phyloP scores from a whole-genome alignment of 73 alveolate genomes.

The Blepharisma stoltei region DNA sequence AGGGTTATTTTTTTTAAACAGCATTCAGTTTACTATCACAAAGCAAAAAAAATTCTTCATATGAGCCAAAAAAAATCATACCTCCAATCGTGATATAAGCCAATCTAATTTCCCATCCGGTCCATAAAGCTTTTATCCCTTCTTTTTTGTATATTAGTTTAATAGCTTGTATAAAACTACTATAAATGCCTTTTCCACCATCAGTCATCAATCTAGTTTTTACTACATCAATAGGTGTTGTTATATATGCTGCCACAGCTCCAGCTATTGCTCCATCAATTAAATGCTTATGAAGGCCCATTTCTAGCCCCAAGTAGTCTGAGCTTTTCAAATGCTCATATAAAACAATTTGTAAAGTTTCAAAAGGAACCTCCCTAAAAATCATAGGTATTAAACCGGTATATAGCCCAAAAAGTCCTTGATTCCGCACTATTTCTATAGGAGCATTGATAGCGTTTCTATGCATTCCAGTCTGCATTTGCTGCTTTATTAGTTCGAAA shows the following conservation, averaged over 20 bases:
- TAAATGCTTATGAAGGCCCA: neutral
- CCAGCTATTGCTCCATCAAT: constrained; percentile 67
- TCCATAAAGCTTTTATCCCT: constrained; percentile 29
- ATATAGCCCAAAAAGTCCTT: constrained; percentile 57
- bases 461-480: constrained; percentile 51
- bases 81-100: constrained; percentile 28
- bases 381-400: constrained; percentile 52
- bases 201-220: constrained; percentile 62
- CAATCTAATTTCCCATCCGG: constrained; percentile 20
- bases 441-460: constrained; percentile 36
- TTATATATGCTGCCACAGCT: constrained; percentile 51
- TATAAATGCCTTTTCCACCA: constrained; percentile 24
- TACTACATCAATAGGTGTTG: constrained; percentile 69
- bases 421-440: constrained; percentile 27
- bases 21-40: too few species aligned
- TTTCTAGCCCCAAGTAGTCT: neutral
- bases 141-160: neutral
- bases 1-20: too few species aligned
- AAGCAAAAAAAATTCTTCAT: too few species aligned
- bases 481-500: constrained; percentile 61
- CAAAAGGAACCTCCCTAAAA: constrained; percentile 62
- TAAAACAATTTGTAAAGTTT: constrained; percentile 56
- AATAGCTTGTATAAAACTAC: neutral
- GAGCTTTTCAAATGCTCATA: constrained; percentile 45
- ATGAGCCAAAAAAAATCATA: constrained; percentile 1